A percentile compares a stretch with the other conserved stretches of the same genome.
Conservation (phyloP, 495 filamentous ascomycete species). For the Podospora pseudoanserina region DNA sequence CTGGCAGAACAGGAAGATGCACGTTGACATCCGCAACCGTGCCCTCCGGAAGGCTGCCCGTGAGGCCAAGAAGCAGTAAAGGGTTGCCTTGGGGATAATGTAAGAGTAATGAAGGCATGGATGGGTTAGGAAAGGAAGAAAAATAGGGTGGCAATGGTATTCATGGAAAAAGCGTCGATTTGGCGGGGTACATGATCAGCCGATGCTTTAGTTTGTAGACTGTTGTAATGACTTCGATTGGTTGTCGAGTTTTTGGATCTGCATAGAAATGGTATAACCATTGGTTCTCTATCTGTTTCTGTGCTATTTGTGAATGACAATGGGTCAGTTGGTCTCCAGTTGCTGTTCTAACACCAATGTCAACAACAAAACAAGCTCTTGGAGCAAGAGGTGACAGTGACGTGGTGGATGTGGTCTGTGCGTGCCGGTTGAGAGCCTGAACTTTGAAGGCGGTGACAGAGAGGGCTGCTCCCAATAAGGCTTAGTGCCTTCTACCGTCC, state of each 20-base stretch:
- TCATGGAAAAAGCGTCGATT: background rate
- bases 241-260: background rate
- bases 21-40: conserved; percentile 79
- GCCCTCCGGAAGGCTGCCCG: conserved; percentile 86
- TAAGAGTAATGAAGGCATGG: background rate
- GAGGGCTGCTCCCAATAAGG: conserved; percentile 11
- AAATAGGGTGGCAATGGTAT: background rate
- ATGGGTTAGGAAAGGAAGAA: background rate
- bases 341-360: too few species aligned
- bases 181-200: background rate
- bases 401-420: background rate
- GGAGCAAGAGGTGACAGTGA: background rate
- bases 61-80: conserved; percentile 62
- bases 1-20: conserved; percentile 70
- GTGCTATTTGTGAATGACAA: background rate
- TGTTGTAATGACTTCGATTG: background rate
- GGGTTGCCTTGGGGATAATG: background rate
- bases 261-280: background rate
- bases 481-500: conserved; percentile 15
- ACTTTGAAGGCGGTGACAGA: conserved; percentile 26
- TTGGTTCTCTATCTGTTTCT: background rate
- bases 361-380: too few species aligned
- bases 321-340: background rate
- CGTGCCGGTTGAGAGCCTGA: background rate
- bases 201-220: background rate